A percentile compares a stretch with the other conserved stretches of the same genome.
Evolutionary conservation across 805 yeast genomes (phyloP).

Genomic region (Kluyveromyces nonfermentans): DNA sequence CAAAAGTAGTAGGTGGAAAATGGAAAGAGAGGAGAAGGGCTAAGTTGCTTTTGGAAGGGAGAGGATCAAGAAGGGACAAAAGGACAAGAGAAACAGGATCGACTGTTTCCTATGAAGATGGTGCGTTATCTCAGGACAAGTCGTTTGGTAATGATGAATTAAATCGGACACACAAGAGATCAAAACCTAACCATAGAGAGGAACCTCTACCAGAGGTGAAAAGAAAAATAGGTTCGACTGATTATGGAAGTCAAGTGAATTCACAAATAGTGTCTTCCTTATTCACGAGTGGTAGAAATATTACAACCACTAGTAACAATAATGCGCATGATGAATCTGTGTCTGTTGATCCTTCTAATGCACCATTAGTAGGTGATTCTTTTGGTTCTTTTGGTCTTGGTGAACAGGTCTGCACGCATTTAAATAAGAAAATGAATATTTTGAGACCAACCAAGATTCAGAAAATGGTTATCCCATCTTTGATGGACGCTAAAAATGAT

Average conservation of each 20-base stretch:
- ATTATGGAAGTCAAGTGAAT: constrained; percentile 3
- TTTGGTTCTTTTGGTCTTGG: constrained; percentile 67
- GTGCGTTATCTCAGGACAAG: background rate
- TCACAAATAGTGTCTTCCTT: constrained; percentile 72
- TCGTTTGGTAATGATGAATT: background rate
- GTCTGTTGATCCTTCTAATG: constrained; percentile 59
- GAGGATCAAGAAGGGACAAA: constrained; percentile 18
- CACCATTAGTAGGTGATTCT: constrained; percentile 57
- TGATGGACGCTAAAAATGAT: constrained; percentile 44
- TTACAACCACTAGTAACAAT: constrained; percentile 27
- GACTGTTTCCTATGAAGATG: background rate
- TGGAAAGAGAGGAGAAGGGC: constrained; percentile 75
- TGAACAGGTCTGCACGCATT: constrained; percentile 41
- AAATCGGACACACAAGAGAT: background rate
- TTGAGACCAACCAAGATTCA: constrained; percentile 81
- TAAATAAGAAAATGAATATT: constrained; percentile 47
- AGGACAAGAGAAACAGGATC: background rate
- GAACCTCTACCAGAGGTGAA: constrained; percentile 1
- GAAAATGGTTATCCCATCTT: constrained; percentile 62
- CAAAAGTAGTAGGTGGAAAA: constrained; percentile 58
- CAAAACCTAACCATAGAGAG: background rate
- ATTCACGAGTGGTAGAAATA: constrained; percentile 61
- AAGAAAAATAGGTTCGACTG: background rate
- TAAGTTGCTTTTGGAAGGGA: constrained; percentile 41
- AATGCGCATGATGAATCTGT: constrained; percentile 32